phyloP scores from a whole-genome alignment of 1,139 yeast species.

The Zygosaccharomyces sapae region DNA sequence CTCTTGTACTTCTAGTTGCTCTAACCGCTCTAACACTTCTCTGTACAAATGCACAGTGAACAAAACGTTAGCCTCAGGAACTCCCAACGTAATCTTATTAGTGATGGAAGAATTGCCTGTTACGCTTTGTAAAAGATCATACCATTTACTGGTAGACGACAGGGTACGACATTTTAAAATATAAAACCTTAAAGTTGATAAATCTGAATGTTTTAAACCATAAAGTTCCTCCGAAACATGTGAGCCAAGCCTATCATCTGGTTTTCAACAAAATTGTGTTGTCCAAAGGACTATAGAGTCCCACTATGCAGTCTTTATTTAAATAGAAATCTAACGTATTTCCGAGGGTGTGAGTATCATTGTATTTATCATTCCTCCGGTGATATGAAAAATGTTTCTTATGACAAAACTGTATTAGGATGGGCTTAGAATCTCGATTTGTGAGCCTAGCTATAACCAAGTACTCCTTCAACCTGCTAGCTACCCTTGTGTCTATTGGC shows the following conservation, averaged over 20 bases:
- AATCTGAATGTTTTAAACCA: conserved; percentile 21
- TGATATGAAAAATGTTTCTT: background rate
- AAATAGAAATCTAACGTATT: conserved; percentile 33
- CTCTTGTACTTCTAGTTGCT: conserved; percentile 25
- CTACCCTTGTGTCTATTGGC: conserved; percentile 49
- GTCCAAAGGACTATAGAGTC: conserved; percentile 62
- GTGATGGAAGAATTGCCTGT: conserved; percentile 34
- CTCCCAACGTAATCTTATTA: conserved; percentile 38
- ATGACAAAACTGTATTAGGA: conserved; percentile 56
- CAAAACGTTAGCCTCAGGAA: conserved; percentile 51
- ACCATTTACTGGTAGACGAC: conserved; percentile 56
- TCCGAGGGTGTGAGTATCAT: conserved; percentile 3
- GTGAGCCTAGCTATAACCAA: conserved; percentile 62
- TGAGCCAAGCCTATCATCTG: conserved; percentile 20
- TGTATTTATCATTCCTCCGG: conserved; percentile 2
- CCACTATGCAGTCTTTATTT: conserved; percentile 37
- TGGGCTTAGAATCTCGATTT: conserved; percentile 45
- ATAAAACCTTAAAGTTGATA: conserved; percentile 38
- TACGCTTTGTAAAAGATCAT: conserved; percentile 50
- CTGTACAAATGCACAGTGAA: conserved; percentile 45
- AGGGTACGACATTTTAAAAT: conserved; percentile 54
- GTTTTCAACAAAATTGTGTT: conserved; percentile 59
- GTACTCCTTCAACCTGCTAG: conserved; percentile 77
- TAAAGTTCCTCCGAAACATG: conserved; percentile 12
- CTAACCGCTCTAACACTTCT: conserved; percentile 16